Evolutionary conservation across 2,329 filamentous ascomycete species (phyloP).

Genomic region (Fusarium scirpi): DNA sequence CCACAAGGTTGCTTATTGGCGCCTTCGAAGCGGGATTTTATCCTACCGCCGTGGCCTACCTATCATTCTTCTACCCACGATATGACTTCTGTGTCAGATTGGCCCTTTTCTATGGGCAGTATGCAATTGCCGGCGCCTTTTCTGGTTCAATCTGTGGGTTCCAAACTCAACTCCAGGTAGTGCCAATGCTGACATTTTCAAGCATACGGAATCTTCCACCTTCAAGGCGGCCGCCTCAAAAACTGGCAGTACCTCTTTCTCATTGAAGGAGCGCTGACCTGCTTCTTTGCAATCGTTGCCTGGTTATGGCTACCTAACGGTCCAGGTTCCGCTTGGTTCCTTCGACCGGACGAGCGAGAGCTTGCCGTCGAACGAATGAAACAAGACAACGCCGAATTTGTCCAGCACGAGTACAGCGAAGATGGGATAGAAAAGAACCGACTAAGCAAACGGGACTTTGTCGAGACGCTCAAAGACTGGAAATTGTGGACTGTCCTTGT

Average conservation of each 20-base stretch:
- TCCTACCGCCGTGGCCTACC: constrained; percentile 46
- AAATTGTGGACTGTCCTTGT: constrained; percentile 45
- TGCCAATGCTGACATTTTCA: constrained; percentile 4
- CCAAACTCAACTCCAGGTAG: not conserved
- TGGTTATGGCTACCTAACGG: constrained; percentile 45
- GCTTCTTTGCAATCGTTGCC: constrained; percentile 44
- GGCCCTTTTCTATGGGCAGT: constrained; percentile 48
- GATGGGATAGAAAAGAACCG: constrained; percentile 45
- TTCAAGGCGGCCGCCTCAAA: constrained; percentile 53
- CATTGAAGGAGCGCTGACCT: constrained; percentile 68
- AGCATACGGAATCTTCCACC: constrained; percentile 48
- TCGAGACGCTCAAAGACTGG: constrained; percentile 47
- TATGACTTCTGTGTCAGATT: constrained; percentile 45
- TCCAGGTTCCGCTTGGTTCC: constrained; percentile 47
- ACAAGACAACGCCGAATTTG: constrained; percentile 42
- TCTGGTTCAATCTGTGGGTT: constrained; percentile 46
- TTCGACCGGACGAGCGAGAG: constrained; percentile 35
- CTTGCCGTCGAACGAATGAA: constrained; percentile 42
- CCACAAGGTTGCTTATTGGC: constrained; percentile 46
- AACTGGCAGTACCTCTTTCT: constrained; percentile 78
- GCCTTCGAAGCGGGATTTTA: constrained; percentile 48
- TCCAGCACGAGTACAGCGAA: constrained; percentile 44
- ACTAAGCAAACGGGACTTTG: constrained; percentile 39
- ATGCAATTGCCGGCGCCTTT: constrained; percentile 46
- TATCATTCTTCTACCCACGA: constrained; percentile 45